These are phyloP conservation scores for Microglena sp. DNA, from an alignment of 139 green algal species.

Conservation along the genomic window DNA sequence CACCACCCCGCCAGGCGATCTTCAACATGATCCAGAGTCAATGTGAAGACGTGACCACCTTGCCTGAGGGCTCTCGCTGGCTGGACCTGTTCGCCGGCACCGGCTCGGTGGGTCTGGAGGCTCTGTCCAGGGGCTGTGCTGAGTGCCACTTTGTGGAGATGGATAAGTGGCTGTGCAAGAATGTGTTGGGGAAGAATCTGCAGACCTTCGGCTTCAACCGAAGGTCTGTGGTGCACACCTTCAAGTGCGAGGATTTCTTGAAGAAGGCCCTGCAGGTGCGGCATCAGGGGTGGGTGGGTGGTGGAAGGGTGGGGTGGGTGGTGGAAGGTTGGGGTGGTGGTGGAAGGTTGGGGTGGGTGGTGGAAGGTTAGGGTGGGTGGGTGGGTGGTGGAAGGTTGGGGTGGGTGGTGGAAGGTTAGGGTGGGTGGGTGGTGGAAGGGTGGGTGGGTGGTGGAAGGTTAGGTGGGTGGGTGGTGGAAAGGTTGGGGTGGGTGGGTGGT, in stretches of 20 bases:
- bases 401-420: too few species aligned
- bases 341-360: too few species aligned
- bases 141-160: constrained; percentile 84
- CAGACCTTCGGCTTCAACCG: constrained; percentile 23
- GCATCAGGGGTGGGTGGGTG: too few species aligned
- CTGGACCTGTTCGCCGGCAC: constrained; percentile 80
- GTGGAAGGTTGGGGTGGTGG: too few species aligned
- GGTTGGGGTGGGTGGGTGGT: too few species aligned
- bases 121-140: constrained; percentile 32
- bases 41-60: constrained; percentile 18
- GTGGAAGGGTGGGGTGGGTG: too few species aligned
- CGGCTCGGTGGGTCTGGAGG: constrained; percentile 49
- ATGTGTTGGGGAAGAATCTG: constrained; percentile 33
- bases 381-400: too few species aligned
- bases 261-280: constrained; percentile 21
- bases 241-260: constrained; percentile 68
- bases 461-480: too few species aligned
- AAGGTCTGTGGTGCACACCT: constrained; percentile 40
- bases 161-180: constrained; percentile 61
- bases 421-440: too few species aligned
- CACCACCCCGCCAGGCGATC: constrained; percentile 38
- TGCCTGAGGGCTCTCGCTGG: constrained; percentile 48
- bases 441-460: too few species aligned
- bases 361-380: too few species aligned
- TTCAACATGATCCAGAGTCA: constrained; percentile 68